Conservation (phyloP, 2,329 filamentous ascomycete species). For the Colletotrichum siamense region DNA sequence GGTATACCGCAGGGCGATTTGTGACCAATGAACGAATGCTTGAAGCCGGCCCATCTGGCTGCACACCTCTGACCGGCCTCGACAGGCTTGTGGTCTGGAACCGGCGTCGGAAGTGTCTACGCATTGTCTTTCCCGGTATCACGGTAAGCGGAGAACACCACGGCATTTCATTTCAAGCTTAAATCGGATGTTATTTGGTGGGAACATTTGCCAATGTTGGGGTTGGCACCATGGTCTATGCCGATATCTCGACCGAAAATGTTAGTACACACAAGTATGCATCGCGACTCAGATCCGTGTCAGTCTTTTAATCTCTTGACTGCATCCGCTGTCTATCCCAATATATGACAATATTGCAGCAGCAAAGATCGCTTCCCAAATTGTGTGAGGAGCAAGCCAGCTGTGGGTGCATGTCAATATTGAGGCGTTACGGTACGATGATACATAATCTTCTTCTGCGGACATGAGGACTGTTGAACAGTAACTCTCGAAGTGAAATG, state of each 20-base stretch:
- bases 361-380: background rate
- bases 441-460: background rate
- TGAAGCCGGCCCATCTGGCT: background rate
- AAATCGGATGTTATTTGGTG: background rate
- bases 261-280: rapidly evolving
- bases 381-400: background rate
- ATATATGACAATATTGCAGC: background rate
- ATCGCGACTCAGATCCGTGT: background rate
- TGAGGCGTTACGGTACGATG: background rate
- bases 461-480: background rate
- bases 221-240: rapidly evolving
- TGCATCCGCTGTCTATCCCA: rapidly evolving
- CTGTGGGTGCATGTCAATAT: background rate
- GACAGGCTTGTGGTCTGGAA: rapidly evolving
- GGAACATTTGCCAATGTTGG: too few species aligned
- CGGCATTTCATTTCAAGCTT: background rate
- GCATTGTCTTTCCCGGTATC: rapidly evolving
- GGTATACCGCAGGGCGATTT: rapidly evolving
- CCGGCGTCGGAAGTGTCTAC: background rate
- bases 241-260: background rate
- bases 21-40: too few species aligned
- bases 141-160: rapidly evolving
- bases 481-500: background rate
- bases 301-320: rapidly evolving
- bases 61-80: background rate